Evolutionary conservation across 345 rosid genomes (phyloP).

Genomic region (Mallotus nudiflorus): DNA sequence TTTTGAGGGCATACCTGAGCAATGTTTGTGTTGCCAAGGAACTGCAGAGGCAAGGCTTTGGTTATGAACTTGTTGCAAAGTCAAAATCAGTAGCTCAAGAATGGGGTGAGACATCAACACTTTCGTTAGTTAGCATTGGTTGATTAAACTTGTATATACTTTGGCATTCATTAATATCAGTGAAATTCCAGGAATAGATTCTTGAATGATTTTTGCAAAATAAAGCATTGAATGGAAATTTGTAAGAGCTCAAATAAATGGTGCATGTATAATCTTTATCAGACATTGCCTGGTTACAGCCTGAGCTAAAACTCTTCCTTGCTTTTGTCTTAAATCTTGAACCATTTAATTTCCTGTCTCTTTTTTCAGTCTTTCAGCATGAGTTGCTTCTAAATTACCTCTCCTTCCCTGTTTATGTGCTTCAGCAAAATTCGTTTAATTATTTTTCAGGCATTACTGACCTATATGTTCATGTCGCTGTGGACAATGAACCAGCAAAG

Average conservation of each 20-base stretch:
- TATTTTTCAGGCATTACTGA: constrained; percentile 76
- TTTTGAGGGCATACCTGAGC: constrained; percentile 82
- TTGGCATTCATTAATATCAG: background rate
- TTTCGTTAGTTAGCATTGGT: background rate
- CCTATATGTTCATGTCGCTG: constrained; percentile 86
- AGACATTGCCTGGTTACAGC: background rate
- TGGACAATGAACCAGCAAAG: constrained; percentile 80
- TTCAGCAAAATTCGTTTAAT: background rate
- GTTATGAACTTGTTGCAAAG: constrained; percentile 50
- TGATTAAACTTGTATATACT: background rate
- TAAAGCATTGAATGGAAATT: background rate
- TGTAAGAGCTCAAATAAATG: background rate
- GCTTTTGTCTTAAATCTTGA: background rate
- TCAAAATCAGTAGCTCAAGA: constrained; percentile 63
- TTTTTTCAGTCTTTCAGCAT: too few species aligned
- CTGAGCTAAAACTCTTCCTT: background rate
- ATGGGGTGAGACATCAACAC: constrained; percentile 62
- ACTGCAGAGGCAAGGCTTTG: constrained; percentile 75
- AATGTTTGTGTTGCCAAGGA: constrained; percentile 88
- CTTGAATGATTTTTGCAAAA: background rate
- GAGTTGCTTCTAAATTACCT: background rate
- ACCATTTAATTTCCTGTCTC: background rate
- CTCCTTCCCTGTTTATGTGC: background rate
- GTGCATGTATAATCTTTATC: background rate
- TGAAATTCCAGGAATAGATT: background rate